Evolutionary conservation across 192 early-diverging fungal species (phyloP), one percentile per base, ranked within the genome.

Genomic region (Cetraspora pellucida): DNA sequence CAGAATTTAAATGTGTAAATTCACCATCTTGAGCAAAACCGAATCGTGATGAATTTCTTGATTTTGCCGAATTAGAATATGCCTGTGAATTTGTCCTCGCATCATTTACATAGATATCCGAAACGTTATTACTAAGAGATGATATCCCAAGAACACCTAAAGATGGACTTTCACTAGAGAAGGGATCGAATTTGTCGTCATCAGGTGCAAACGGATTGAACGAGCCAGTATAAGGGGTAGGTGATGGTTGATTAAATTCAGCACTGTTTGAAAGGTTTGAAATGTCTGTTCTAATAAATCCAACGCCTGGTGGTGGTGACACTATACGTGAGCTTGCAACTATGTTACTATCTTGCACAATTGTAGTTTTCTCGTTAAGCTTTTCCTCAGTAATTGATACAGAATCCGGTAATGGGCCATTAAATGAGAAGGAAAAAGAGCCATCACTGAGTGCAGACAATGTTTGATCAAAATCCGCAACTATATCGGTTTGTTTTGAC

Each of bases 201-300:
- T 84, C 81, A 47, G 78, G 31, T 0, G 82, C 77, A 66, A 85
- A 85, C 16, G 84, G 84, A 50, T 85, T 85, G 71, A 85, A 85
- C 43, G 82, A 79, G 8, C 84, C 84, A 54, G 81, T 80, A 57
- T 85, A 85, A 13, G 80, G 80, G 13, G 81, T 77, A 8, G 79
- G 55, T n/a, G 82, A 58, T 44, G 79, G 30, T 37, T 77, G 77
- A 16, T 78, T 45, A 37, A 74, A 69, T 28, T 69, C 74, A 14
- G 82, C 58, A 14, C 70, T 75, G 46, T 14, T 74, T 43, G 78
- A 65, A 28, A 72, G 25, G 21, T 49, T 63, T n/a, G 46, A 19
- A 44, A 31, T 13, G 27, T 75, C 74, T 45, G 60, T 49, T 50
- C 47, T 17, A 19, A 14, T 19, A 58, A 75, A 75, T 17, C 74